phyloP scores from a whole-genome alignment of 768 basidiomycete genomes.

The Lactarius sp. region DNA sequence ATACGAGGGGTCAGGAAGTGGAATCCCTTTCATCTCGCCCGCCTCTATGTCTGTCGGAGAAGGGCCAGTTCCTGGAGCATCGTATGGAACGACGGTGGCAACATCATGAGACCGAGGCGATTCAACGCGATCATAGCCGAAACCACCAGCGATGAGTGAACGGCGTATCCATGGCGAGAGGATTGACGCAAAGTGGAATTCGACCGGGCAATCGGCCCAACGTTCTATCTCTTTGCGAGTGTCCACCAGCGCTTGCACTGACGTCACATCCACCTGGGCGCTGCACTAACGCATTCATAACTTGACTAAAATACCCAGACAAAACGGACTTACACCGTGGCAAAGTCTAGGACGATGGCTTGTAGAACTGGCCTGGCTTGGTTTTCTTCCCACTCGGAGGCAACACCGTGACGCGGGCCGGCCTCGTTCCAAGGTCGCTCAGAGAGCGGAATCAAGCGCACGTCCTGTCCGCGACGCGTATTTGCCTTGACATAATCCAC shows the following conservation, averaged over 20 bases:
- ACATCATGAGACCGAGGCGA: constrained; percentile 50
- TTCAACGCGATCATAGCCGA: constrained; percentile 59
- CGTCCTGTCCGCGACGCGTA: constrained; percentile 72
- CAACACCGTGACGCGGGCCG: constrained; percentile 53
- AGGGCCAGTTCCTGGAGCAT: constrained; percentile 36
- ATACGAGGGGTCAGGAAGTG: constrained; percentile 10
- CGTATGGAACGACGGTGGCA: constrained; percentile 70
- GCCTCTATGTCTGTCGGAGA: constrained; percentile 23
- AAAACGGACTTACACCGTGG: constrained; percentile 54
- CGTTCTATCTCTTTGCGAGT: constrained; percentile 81
- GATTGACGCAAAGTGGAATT: constrained; percentile 93
- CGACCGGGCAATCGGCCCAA: constrained; percentile 73
- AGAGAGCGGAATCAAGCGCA: constrained; percentile 52
- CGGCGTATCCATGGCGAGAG: constrained; percentile 93
- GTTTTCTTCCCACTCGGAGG: constrained; percentile 48
- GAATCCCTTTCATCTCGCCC: constrained; percentile 2
- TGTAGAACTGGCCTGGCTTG: constrained; percentile 60
- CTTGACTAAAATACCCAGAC: neutral
- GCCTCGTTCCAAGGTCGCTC: constrained; percentile 96
- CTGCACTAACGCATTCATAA: constrained; percentile 35
- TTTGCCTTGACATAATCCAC: constrained; percentile 77
- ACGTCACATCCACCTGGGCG: constrained; percentile 87
- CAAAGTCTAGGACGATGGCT: constrained; percentile 90
- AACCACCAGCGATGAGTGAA: constrained; percentile 84
- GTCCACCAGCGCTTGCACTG: constrained; percentile 87